Evolutionary conservation across 495 filamentous ascomycete species (phyloP), one percentile per base, ranked within the genome.

Genomic region (Penicillium bovifimosum): DNA sequence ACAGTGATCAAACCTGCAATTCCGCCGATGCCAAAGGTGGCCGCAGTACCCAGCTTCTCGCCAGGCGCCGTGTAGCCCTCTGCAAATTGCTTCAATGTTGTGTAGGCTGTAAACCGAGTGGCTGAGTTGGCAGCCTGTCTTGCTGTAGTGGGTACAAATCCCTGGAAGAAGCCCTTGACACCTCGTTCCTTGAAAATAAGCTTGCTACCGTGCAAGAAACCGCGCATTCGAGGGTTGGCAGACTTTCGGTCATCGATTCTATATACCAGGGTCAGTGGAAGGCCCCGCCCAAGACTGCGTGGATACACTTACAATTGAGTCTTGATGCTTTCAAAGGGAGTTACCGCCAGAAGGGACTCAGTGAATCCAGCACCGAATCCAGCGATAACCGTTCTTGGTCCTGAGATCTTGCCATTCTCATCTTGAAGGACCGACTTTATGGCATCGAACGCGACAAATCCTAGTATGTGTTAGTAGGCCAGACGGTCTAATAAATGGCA

Each of bases 281-380:
- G 6, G 20, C 6, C 1, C 1, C 9, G 34, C 29, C 20, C 11
- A 40, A 50, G 11, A 24, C 6, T 18, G 31, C 9, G 8, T 41
- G 18, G 17, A 65, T 24, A 24, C 4, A 2, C 77, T 36, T 58
- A 90, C 85, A 96, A 66, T 56, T 89, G 90, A 28, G 93, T 98
- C 74, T 98, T 98, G 67, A 98, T 96, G 66, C 88, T 93, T 72
- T 98, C 93, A 59, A 96, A 96, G 0, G 93, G 93, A 3, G 93
- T 98, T 31, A 98, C 93, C 7, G 93, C 93, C 1, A 98, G 69
- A 24, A 97, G 70, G 2, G 90, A 95, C 71, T 98, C 93, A 0
- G 90, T 97, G 54, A 93, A 86, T 14, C 93, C 93, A 20, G 93
- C 93, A 47, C 92, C 90, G 67, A 98, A 95, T 6, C 93, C 93